These are phyloP conservation scores for Botrytis tulipae DNA, from an alignment of 2,329 filamentous ascomycete species.

Conservation along the genomic window DNA sequence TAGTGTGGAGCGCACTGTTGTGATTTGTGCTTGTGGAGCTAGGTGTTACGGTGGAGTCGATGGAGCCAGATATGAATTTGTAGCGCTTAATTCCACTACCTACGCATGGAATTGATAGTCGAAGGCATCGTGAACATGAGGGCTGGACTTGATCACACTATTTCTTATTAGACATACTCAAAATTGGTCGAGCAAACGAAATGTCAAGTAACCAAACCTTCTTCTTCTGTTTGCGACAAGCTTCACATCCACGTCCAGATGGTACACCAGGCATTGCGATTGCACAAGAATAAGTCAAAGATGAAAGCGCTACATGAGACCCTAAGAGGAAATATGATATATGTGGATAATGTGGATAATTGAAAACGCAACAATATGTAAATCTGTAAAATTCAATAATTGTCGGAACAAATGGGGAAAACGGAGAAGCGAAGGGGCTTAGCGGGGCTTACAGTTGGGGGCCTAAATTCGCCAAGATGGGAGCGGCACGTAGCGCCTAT, in stretches of 20 bases:
- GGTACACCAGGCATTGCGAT: slow-evolving; percentile 51
- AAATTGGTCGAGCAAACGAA: not conserved
- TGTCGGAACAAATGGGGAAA: too few species aligned
- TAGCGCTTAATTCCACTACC: not conserved
- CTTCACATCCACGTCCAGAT: slow-evolving; percentile 50
- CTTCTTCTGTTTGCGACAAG: slow-evolving; percentile 53
- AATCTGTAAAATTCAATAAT: not conserved
- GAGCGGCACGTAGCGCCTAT: not conserved
- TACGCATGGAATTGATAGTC: not conserved
- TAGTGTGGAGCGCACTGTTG: not conserved
- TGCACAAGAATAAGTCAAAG: not conserved
- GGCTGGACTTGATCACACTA: not conserved
- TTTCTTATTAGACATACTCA: not conserved
- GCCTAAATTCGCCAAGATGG: not conserved
- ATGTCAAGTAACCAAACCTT: slow-evolving; percentile 42
- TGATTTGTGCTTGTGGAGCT: not conserved
- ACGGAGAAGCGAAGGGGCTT: not conserved
- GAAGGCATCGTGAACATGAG: not conserved
- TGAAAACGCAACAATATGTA: not conserved
- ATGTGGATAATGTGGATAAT: not conserved
- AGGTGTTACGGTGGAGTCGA: not conserved
- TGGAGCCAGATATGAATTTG: not conserved
- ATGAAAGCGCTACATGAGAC: not conserved
- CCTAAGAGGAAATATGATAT: not conserved
- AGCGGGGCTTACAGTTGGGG: not conserved